Percentiles rank a stretch among this genome's conserved stretches.
These are phyloP conservation scores for Capsicum rhomboideum DNA, from an alignment of 257 asterid species.

Conservation along the genomic window DNA sequence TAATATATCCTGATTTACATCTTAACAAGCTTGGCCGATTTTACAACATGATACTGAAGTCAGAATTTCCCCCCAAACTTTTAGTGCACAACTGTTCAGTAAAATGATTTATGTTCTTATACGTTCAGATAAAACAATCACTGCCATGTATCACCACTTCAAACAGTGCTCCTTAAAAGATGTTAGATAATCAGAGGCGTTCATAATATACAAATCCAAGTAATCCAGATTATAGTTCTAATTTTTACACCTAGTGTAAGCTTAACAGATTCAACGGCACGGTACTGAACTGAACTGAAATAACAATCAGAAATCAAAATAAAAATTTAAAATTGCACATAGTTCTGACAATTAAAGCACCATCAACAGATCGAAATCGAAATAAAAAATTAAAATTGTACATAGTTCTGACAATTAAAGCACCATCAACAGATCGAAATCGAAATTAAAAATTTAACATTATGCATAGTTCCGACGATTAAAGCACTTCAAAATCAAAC, in stretches of 20 bases:
- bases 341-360: too few species aligned
- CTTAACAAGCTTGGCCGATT: background rate
- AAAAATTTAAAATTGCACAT: too few species aligned
- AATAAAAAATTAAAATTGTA: too few species aligned
- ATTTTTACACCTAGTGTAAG: background rate
- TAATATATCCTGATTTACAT: background rate
- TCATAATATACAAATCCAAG: background rate
- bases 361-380: too few species aligned
- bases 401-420: background rate
- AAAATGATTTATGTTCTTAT: too few species aligned
- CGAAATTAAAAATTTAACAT: background rate
- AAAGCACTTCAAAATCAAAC: too few species aligned
- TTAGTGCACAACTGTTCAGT: too few species aligned
- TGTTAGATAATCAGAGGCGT: too few species aligned
- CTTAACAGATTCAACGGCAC: background rate
- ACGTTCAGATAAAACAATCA: background rate
- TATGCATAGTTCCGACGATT: too few species aligned
- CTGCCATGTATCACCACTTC: background rate
- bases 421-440: background rate
- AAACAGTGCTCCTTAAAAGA: too few species aligned
- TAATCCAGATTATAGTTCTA: background rate
- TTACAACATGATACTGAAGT: background rate
- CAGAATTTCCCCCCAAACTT: background rate
- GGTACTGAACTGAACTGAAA: background rate
- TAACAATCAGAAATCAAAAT: too few species aligned